Evolutionary conservation across 345 rosid genomes (phyloP).

Genomic region (Linum tenue): DNA sequence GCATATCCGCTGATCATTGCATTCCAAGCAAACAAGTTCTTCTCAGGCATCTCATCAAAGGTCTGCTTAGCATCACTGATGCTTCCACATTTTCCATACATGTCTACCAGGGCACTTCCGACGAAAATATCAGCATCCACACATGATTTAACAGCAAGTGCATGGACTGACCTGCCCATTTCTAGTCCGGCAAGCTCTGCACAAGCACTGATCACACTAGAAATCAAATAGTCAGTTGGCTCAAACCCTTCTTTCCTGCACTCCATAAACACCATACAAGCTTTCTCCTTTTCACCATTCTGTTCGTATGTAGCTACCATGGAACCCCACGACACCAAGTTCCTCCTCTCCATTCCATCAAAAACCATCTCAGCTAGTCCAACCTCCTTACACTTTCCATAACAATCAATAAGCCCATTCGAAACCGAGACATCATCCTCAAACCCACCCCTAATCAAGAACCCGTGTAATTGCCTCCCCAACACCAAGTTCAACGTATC

Average conservation of each 20-base stretch:
- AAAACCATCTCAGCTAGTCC: conserved; percentile 41
- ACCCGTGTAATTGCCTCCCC: conserved; percentile 65
- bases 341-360: conserved; percentile 39
- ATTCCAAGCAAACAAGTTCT: conserved; percentile 67
- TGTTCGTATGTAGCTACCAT: conserved; percentile 56
- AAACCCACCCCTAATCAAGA: conserved; percentile 45
- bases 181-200: conserved; percentile 62
- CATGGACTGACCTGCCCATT: conserved; percentile 62
- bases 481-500: conserved; percentile 37
- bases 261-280: conserved; percentile 35
- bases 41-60: conserved; percentile 50
- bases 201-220: conserved; percentile 57
- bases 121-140: conserved; percentile 52
- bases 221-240: conserved; percentile 64
- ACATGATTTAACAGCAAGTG: conserved; percentile 61
- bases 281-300: conserved; percentile 67
- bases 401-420: conserved; percentile 70
- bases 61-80: conserved; percentile 44
- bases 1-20: conserved; percentile 72
- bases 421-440: conserved; percentile 43
- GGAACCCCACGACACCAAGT: conserved; percentile 83
- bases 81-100: conserved; percentile 94
- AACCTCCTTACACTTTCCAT: conserved; percentile 68
- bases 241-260: conserved; percentile 45
- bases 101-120: conserved; percentile 69